Evolutionary conservation across 164 flowering plant species (phyloP).

Genomic region (Taxillus chinensis): DNA sequence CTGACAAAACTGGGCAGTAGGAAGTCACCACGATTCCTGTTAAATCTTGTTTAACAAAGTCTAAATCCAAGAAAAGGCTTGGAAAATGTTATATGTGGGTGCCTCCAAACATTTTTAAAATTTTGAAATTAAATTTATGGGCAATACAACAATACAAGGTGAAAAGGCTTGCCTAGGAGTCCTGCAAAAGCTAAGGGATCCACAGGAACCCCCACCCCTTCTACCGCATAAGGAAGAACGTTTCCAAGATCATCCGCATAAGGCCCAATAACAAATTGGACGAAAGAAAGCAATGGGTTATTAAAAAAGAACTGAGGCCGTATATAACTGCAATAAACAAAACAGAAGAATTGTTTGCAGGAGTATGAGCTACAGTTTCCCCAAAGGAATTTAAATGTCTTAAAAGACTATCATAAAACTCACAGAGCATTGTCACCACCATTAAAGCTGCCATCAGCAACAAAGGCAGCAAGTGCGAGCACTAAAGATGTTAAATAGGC

Average conservation of each 20-base stretch:
- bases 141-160: not conserved
- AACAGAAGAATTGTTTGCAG: not conserved
- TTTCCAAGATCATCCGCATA: slow-evolving; percentile 94
- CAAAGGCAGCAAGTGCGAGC: slow-evolving; percentile 74
- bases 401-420: slow-evolving; percentile 12
- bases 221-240: slow-evolving; percentile 90
- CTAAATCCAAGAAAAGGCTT: no score
- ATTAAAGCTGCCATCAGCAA: slow-evolving; percentile 89
- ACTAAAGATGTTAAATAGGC: slow-evolving; percentile 82
- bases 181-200: slow-evolving; percentile 99
- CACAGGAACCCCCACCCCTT: slow-evolving; percentile 95
- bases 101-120: no score
- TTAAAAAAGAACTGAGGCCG: slow-evolving; percentile 89
- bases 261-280: slow-evolving; percentile 84
- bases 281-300: slow-evolving; percentile 85
- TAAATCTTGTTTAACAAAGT: no score
- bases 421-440: slow-evolving; percentile 98
- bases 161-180: slow-evolving; percentile 53
- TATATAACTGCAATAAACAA: slow-evolving; percentile 52
- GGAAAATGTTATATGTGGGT: no score
- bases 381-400: not conserved
- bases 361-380: not conserved
- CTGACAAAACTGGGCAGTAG: no score
- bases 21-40: no score
- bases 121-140: no score